Evolutionary conservation across 2,329 filamentous ascomycete species (phyloP).

Genomic region (Plectosphaerella plurivora): DNA sequence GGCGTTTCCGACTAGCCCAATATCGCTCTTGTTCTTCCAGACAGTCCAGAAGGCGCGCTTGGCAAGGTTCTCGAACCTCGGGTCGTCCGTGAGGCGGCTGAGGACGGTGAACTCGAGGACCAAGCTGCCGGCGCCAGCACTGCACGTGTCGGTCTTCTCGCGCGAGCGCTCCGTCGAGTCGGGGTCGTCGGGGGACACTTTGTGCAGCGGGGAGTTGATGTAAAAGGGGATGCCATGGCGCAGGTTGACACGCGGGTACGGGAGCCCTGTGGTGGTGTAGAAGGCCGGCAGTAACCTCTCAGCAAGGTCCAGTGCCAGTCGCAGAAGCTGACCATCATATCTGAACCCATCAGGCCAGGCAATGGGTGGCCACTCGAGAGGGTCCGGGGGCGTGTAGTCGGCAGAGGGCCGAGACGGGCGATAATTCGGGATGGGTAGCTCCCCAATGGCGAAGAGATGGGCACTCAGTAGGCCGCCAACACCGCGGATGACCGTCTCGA

Average conservation of each 20-base stretch:
- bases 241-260: constrained; percentile 91
- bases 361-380: constrained; percentile 50
- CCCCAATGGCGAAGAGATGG: constrained; percentile 87
- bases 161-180: constrained; percentile 31
- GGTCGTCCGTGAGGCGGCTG: constrained; percentile 80
- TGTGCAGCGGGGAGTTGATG: constrained; percentile 74
- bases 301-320: constrained; percentile 83
- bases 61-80: constrained; percentile 81
- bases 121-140: constrained; percentile 91
- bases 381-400: constrained; percentile 26
- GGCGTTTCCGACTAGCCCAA: constrained; percentile 84
- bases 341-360: constrained; percentile 71
- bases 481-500: constrained; percentile 94
- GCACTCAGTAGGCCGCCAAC: constrained; percentile 87
- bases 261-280: constrained; percentile 83
- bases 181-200: constrained; percentile 38
- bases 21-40: constrained; percentile 81
- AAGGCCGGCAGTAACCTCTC: constrained; percentile 86
- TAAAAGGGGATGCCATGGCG: constrained; percentile 91
- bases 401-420: constrained; percentile 36
- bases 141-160: constrained; percentile 89
- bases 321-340: constrained; percentile 85
- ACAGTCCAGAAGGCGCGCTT: constrained; percentile 96
- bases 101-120: constrained; percentile 91
- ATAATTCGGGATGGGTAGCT: constrained; percentile 82